Evolutionary conservation across 371 early-diverging fungal species (phyloP), one percentile per base, ranked within the genome.

Genomic region (Polyrhizophydium stewartii): DNA sequence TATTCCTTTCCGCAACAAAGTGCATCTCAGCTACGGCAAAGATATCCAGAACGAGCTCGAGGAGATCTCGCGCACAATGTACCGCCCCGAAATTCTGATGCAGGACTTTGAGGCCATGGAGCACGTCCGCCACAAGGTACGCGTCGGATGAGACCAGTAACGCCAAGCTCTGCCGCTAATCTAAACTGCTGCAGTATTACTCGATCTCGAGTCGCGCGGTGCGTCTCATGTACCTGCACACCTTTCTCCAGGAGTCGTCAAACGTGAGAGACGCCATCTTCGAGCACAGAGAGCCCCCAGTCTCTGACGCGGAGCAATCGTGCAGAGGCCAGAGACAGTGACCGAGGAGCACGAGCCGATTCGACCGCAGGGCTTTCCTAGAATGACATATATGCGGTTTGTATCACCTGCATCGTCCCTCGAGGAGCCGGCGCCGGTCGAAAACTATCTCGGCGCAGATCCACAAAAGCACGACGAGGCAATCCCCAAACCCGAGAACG

Each of bases 1-100:
- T 52, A 60, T 72, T 25, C 64, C 63, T 19, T 72, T 74, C 53
- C 58, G 32, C 28, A 50, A 72, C 41, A 45, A 55, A 28, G 72
- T 66, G 7, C 56, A 64, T 55, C 56, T 74, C n/a, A 65, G 65
- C 24, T 72, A 74, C 50, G 75, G 72, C 0, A 61, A 53, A 13
- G 75, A 74, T 10, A 62, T 66, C 35, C 32, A 55, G 25, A 49
- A 53, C 19, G 41, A 35, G 41, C 43, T 72, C 45, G 61, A 72
- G 45, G 64, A 66, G 16, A 51, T 61, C 7, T 12, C 41, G 21
- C 64, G 65, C 7, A 43, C n/a, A 21, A 31, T 46, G 41, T 68
- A 65, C 38, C 16, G 43, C 27, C 72, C 72, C 22, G 55, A n/a
- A 2, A 19, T 55, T 28, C 47, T 71, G 28, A 47, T 60, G 38